Evolutionary conservation across 805 yeast species (phyloP).

Genomic region (Zygoascus ofunaensis): DNA sequence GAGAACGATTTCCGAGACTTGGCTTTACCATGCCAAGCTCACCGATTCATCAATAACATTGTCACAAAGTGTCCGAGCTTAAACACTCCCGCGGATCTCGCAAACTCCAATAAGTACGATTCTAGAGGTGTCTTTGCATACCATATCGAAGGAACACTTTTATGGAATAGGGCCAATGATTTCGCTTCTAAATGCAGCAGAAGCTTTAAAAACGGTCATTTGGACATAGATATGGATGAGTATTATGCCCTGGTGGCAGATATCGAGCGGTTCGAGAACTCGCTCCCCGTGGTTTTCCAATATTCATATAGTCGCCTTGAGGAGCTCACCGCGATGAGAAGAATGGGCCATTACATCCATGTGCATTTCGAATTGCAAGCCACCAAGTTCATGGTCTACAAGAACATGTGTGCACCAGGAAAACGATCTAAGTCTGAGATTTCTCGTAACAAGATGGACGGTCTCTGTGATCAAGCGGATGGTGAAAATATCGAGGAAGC

Average conservation of each 20-base stretch:
- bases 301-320: slow-evolving; percentile 19
- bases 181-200: slow-evolving; percentile 16
- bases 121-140: slow-evolving; percentile 16
- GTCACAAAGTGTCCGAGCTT: slow-evolving; percentile 1
- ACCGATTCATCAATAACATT: slow-evolving; percentile 3
- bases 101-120: slow-evolving; percentile 1
- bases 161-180: slow-evolving; percentile 17
- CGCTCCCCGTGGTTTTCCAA: slow-evolving; percentile 20
- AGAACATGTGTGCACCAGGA: slow-evolving; percentile 26
- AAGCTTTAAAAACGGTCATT: not conserved
- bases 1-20: slow-evolving; percentile 18
- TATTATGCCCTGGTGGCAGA: slow-evolving; percentile 18
- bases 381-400: slow-evolving; percentile 24
- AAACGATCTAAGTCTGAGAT: slow-evolving; percentile 1
- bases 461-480: too few relatives aligned
- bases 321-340: slow-evolving; percentile 19
- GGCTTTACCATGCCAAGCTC: slow-evolving; percentile 22
- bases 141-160: slow-evolving; percentile 13
- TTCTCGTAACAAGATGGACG: too few relatives aligned
- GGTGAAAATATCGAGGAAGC: too few relatives aligned
- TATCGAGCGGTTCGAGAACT: slow-evolving; percentile 11
- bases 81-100: not conserved
- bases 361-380: slow-evolving; percentile 26
- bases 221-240: not conserved
- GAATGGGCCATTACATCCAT: slow-evolving; percentile 26